Evolutionary conservation across 495 filamentous ascomycete genomes (phyloP).

Genomic region (Mycothermus thermophilus): DNA sequence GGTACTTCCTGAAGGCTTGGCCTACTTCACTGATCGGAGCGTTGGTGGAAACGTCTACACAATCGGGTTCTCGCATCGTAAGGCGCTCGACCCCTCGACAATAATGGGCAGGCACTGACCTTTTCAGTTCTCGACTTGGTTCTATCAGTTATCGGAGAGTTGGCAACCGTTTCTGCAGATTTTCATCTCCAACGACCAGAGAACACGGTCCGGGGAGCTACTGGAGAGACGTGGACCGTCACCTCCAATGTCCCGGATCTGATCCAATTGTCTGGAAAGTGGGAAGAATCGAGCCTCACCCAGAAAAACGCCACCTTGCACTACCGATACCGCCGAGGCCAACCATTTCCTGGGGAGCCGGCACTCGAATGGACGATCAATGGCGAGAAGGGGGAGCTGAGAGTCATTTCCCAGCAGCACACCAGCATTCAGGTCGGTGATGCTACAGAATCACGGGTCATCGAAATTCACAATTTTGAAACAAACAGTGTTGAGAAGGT

Average conservation of each 20-base stretch:
- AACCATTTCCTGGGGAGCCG: conserved; percentile 33
- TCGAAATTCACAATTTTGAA: conserved; percentile 32
- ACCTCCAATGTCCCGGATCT: conserved; percentile 32
- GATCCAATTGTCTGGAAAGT: conserved; percentile 31
- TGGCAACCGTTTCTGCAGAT: conserved; percentile 21
- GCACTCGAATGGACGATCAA: conserved; percentile 41
- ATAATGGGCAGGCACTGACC: not conserved
- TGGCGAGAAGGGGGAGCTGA: conserved; percentile 42
- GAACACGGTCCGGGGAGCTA: conserved; percentile 17
- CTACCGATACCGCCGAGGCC: conserved; percentile 34
- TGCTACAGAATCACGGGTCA: conserved; percentile 18
- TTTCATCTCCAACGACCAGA: conserved; percentile 35
- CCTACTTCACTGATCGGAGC: conserved; percentile 31
- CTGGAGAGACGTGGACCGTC: conserved; percentile 16
- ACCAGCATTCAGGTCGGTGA: conserved; percentile 25
- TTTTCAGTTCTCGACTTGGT: conserved; percentile 22
- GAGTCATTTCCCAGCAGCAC: conserved; percentile 22
- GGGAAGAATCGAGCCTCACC: conserved; percentile 21
- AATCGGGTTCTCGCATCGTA: conserved; percentile 40
- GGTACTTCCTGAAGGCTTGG: conserved; percentile 15
- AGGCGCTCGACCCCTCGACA: conserved; percentile 5
- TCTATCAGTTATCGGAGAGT: conserved; percentile 32
- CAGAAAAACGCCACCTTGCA: conserved; percentile 26
- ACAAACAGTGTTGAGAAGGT: conserved; percentile 29
- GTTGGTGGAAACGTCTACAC: conserved; percentile 39